Percentiles rank a stretch among this genome's conserved stretches.
Conservation (phyloP, 176 grass and related monocot species). For the Leersia perrieri region DNA sequence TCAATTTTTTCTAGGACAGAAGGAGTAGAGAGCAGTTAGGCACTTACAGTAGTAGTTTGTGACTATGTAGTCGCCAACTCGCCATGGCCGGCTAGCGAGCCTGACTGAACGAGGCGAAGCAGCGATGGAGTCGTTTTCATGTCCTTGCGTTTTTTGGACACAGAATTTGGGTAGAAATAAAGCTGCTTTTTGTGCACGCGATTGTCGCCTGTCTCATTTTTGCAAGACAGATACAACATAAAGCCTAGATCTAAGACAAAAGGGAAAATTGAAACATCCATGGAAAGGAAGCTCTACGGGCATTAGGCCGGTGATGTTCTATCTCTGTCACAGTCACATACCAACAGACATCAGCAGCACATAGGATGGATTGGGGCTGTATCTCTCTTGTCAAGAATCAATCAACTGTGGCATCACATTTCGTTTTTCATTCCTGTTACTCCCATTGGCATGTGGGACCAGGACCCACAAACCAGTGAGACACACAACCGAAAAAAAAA, state of each 20-base stretch:
- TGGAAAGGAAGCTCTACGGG: not conserved
- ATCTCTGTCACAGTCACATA: not conserved
- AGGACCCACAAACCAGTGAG: not conserved
- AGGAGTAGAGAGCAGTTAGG: no score
- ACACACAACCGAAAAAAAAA: not conserved
- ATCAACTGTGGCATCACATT: not conserved
- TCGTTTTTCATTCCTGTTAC: not conserved
- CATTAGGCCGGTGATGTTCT: not conserved
- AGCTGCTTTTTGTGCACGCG: not conserved
- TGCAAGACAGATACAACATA: not conserved
- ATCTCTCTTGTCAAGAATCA: no score
- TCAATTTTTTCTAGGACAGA: no score
- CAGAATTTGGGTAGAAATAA: not conserved
- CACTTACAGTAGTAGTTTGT: no score
- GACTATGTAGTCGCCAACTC: not conserved
- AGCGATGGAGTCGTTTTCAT: not conserved
- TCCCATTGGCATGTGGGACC: not conserved
- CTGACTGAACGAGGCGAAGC: not conserved
- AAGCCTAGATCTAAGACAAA: not conserved
- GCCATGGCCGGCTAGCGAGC: not conserved
- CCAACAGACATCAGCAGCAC: not conserved
- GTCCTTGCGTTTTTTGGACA: not conserved
- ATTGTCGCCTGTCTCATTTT: not conserved
- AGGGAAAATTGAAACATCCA: not conserved
- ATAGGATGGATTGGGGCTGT: not conserved